phyloP scores from a whole-genome alignment of 352 stramenopile genomes.

The Thalassiosira exigua region DNA sequence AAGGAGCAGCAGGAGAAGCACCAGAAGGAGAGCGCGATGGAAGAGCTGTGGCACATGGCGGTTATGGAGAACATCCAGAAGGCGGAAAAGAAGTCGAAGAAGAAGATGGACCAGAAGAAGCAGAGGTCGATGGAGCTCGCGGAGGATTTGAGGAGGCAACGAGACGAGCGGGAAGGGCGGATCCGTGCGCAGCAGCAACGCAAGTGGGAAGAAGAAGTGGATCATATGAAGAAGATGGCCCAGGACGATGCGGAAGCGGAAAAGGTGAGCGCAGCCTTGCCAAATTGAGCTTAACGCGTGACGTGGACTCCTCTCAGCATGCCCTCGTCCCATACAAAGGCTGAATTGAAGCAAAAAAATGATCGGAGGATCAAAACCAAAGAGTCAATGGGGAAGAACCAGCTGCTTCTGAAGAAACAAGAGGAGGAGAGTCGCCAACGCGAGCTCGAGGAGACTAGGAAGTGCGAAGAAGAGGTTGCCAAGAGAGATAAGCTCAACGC shows the following conservation, averaged over 20 bases:
- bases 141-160: constrained; percentile 46
- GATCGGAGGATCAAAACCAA: constrained; percentile 43
- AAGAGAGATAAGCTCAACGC: constrained; percentile 39
- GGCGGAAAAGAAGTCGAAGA: constrained; percentile 43
- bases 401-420: constrained; percentile 30
- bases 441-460: constrained; percentile 42
- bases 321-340: constrained; percentile 15
- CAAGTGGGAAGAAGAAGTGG: constrained; percentile 44
- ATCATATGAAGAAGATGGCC: constrained; percentile 48
- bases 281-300: not conserved
- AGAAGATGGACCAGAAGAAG: constrained; percentile 32
- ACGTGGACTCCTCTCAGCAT: not conserved
- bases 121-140: constrained; percentile 39
- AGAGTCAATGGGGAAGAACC: constrained; percentile 47
- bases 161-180: constrained; percentile 35
- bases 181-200: constrained; percentile 21
- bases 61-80: constrained; percentile 54
- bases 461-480: constrained; percentile 53
- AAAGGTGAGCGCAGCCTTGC: constrained; percentile 28
- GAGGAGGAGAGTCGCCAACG: constrained; percentile 35
- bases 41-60: constrained; percentile 49
- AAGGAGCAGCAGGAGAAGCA: constrained; percentile 33
- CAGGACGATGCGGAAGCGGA: constrained; percentile 39
- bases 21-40: constrained; percentile 26
- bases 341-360: constrained; percentile 40